Evolutionary conservation across 2,329 filamentous ascomycete species (phyloP), one percentile per base, ranked within the genome.

Genomic region (Dothistroma septosporum): DNA sequence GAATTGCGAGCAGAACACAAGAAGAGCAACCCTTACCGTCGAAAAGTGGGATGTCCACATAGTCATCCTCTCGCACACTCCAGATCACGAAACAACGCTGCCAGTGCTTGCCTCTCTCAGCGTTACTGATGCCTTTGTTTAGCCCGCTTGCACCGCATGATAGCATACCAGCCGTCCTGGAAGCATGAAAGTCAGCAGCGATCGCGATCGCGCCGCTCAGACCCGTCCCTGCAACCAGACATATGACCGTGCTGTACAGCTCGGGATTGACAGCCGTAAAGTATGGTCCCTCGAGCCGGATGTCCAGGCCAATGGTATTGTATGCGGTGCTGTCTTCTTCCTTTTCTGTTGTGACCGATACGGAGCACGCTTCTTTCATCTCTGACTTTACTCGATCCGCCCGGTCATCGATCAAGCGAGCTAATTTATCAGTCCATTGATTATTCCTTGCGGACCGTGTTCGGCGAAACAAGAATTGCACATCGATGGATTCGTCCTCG

Each of bases 141-240:
- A 33, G 8, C 11, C 33, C 19, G 5, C 19, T 21, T 41, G 31
- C 52, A 35, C 55, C 31, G 28, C 33, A 47, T 16, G 33, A 37
- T 46, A 35, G 32, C 10, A 22, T 12, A 41, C 56, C 10, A 14
- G 22, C 22, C 14, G 58, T 37, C 8, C 53, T 33, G 16, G 56
- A 55, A 14, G 60, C 58, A 41, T 50, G 47, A 48, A 64, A 64
- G 10, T 58, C 58, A 5, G 52, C 55, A 16, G 58, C 60, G 35
- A 64, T 61, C 6, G 62, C 62, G n/a, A 64, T 32, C 7, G 57
- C 60, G n/a, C 62, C 62, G 44, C 57, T 64, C n/a, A 64, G n/a
- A n/a, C 62, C 62, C 12, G 57, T 64, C n/a, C 62, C 62, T 9
- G 62, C 62, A 11, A 61, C 60, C 6, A 64, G 32, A 44, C 62